Evolutionary conservation across 306 rosid species (phyloP), one percentile per base, ranked within the genome.

Genomic region (Lablab purpureus): DNA sequence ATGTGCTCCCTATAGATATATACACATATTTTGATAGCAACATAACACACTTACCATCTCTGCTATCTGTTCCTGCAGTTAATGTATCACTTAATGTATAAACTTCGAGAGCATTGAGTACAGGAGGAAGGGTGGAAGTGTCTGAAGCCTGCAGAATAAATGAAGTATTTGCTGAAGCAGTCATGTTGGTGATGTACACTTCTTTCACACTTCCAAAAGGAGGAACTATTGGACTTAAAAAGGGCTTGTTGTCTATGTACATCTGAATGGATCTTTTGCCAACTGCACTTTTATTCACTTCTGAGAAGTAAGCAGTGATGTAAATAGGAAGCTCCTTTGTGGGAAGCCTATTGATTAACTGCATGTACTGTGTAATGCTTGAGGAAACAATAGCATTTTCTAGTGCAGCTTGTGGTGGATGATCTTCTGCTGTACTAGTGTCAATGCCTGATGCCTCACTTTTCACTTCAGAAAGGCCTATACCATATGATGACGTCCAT

Each of bases 91-190:
- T 7, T 14, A 87, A 30, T 9, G 75, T 23, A 25, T 76, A 88
- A 73, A 86, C 76, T 74, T 88, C 90, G 10, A 79, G 56, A 72
- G 90, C 87, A 69, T 89, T 86, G 55, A 88, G 52, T 40, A 89
- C 45, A 34, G 92, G 90, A 37, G 87, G 89, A 56, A 89, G 75
- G 10, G 92, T 67, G 0, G 90, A 87, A 49, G 52, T 36, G 4
- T 32, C 22, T 7, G 89, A 50, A 47, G 91, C 69, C 21, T 12
- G 18, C 7, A 87, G n/a, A 55, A 21, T 0, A 28, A 88, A 41
- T 0, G 64, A 19, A 21, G 89, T 84, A 2, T 71, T 56, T n/a
- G 84, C 59, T n/a, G 87, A 60, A 83, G 81, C 83, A 4, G 83
- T 83, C 5, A 66, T 18, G 59, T 87, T 87, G 11, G 83, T 27